Evolutionary conservation across 192 early-diverging fungal species (phyloP).

Genomic region (Glomus cerebriforme): DNA sequence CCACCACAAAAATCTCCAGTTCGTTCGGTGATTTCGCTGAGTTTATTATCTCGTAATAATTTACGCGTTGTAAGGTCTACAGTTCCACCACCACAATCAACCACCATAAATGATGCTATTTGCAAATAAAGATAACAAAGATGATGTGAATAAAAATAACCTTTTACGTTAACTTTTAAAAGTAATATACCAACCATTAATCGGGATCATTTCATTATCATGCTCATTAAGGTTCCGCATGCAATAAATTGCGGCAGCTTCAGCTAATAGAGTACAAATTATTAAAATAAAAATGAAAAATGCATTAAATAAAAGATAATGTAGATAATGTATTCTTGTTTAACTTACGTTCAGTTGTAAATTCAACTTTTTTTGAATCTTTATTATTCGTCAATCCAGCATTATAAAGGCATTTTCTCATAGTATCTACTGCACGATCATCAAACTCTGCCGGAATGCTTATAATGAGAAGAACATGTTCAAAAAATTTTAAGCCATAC

Average conservation of each 20-base stretch:
- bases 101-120: conserved; percentile 36
- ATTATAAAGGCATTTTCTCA: conserved; percentile 53
- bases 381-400: conserved; percentile 43
- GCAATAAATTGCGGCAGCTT: conserved; percentile 15
- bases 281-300: no score
- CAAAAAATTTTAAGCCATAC: neutral
- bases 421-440: conserved; percentile 52
- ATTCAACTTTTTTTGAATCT: neutral
- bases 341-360: neutral
- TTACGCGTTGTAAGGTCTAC: conserved; percentile 34
- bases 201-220: neutral
- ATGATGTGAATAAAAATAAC: neutral
- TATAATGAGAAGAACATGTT: conserved; percentile 23
- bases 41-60: neutral
- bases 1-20: conserved; percentile 49
- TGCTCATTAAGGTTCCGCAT: neutral
- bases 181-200: neutral
- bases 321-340: neutral
- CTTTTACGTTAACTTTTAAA: neutral
- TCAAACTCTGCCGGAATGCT: conserved; percentile 60
- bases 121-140: neutral
- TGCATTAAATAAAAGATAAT: neutral
- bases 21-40: conserved; percentile 50
- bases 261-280: neutral
- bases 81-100: conserved; percentile 46